A percentile compares a stretch with the other conserved stretches of the same genome.
These are phyloP conservation scores for Fusarium bulbicola DNA, from an alignment of 2,329 filamentous ascomycete genomes.

Conservation along the genomic window DNA sequence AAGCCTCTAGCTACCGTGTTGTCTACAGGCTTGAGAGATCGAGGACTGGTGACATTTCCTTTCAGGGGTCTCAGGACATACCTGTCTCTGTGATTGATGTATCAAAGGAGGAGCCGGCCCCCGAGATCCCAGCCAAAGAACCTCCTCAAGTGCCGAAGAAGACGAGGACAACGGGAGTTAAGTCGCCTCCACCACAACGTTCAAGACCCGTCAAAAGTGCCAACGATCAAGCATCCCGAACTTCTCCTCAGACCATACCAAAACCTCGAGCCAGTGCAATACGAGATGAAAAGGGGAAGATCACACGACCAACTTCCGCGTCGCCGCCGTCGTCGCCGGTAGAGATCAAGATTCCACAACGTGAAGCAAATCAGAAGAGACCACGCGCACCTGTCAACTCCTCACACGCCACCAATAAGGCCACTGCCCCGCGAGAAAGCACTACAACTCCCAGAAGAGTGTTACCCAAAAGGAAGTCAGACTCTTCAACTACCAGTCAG, in stretches of 20 bases:
- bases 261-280: neutral
- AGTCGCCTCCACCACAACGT: conserved; percentile 23
- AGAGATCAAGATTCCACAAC: conserved; percentile 17
- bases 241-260: neutral
- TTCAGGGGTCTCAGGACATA: conserved; percentile 47
- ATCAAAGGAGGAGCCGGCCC: conserved; percentile 32
- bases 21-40: conserved; percentile 68
- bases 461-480: conserved; percentile 37
- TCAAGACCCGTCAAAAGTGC: conserved; percentile 6
- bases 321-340: conserved; percentile 20
- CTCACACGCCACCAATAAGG: conserved; percentile 43
- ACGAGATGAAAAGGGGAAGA: conserved; percentile 19
- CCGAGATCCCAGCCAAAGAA: conserved; percentile 8
- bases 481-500: conserved; percentile 20
- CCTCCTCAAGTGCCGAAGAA: conserved; percentile 25
- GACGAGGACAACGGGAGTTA: neutral
- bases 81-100: conserved; percentile 42
- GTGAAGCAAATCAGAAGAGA: conserved; percentile 40
- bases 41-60: conserved; percentile 55
- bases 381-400: conserved; percentile 29
- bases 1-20: conserved; percentile 58
- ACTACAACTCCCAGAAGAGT: conserved; percentile 16
- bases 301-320: conserved; percentile 7
- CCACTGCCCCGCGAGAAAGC: conserved; percentile 34
- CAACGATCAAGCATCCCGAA: conserved; percentile 7